Conservation (phyloP, 441 rosid species). For the Sinapis alba region DNA sequence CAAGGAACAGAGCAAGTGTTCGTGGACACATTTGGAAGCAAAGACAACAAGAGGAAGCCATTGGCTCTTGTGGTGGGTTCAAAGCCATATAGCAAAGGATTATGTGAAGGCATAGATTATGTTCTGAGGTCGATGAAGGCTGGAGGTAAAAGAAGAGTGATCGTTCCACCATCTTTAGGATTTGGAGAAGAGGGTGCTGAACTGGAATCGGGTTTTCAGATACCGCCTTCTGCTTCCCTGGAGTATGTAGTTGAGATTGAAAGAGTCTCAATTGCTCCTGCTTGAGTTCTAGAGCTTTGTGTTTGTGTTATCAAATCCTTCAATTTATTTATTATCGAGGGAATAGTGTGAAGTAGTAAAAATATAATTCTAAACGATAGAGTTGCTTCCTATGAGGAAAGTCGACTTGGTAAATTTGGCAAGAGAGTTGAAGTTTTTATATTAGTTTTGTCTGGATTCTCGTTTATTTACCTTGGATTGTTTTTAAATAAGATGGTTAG, state of each 20-base stretch:
- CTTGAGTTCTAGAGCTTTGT: conserved; percentile 40
- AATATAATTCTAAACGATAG: too few species aligned
- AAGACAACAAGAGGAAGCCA: not conserved
- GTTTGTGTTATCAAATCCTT: not conserved
- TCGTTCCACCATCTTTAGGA: conserved; percentile 66
- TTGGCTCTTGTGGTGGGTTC: not conserved
- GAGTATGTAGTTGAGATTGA: conserved; percentile 65
- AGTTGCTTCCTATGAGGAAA: too few species aligned
- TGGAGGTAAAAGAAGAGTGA: conserved; percentile 77
- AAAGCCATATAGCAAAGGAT: not conserved
- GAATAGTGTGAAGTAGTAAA: too few species aligned
- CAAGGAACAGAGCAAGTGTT: conserved; percentile 59
- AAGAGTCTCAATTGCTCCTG: conserved; percentile 84
- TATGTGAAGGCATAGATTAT: conserved; percentile 69
- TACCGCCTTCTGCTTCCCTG: conserved; percentile 58
- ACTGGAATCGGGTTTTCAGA: conserved; percentile 58
- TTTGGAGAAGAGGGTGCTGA: conserved; percentile 77
- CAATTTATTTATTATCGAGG: not conserved
- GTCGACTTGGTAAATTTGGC: too few species aligned
- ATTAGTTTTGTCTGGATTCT: conserved; percentile 1
- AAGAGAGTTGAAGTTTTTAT: too few species aligned
- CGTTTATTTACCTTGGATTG: conserved; percentile 70
- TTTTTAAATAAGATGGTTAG: conserved; percentile 60
- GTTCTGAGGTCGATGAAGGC: conserved; percentile 68
- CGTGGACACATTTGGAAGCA: conserved; percentile 59